phyloP scores from a whole-genome alignment of 352 stramenopile species.

The Phytophthora pluvialis region DNA sequence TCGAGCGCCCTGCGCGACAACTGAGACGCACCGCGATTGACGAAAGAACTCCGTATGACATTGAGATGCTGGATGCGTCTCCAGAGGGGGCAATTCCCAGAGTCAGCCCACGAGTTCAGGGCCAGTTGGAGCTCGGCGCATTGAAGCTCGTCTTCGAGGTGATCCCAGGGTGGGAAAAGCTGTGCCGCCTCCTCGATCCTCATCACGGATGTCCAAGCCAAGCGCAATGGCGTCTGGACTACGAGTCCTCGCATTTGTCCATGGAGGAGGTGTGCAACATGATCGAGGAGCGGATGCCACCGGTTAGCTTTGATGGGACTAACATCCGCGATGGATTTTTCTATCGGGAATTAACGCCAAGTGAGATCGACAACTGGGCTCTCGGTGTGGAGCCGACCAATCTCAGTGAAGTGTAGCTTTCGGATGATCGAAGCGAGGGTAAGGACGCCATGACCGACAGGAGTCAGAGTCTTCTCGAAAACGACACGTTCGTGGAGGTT shows the following conservation, averaged over 20 bases:
- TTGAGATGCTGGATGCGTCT: too few relatives aligned
- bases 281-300: constrained; percentile 5
- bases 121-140: background rate
- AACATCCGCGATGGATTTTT: constrained; percentile 4
- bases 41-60: too few relatives aligned
- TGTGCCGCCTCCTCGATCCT: background rate
- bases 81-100: background rate
- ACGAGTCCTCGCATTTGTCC: constrained; percentile 11
- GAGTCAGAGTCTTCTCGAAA: constrained; percentile 1
- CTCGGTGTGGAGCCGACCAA: constrained; percentile 12
- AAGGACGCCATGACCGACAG: constrained; percentile 7
- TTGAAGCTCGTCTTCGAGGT: background rate
- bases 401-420: background rate
- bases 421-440: constrained; percentile 11
- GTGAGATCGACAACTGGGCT: constrained; percentile 1
- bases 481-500: constrained; percentile 10
- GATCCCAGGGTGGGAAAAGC: background rate
- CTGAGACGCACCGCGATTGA: too few relatives aligned
- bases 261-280: constrained; percentile 15
- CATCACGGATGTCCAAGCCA: background rate
- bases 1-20: background rate
- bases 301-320: constrained; percentile 7
- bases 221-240: constrained; percentile 6
- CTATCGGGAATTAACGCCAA: constrained; percentile 4
- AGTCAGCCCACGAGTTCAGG: background rate